Conservation (phyloP, 169 alveolate species). For the Plasmodium berghei region DNA sequence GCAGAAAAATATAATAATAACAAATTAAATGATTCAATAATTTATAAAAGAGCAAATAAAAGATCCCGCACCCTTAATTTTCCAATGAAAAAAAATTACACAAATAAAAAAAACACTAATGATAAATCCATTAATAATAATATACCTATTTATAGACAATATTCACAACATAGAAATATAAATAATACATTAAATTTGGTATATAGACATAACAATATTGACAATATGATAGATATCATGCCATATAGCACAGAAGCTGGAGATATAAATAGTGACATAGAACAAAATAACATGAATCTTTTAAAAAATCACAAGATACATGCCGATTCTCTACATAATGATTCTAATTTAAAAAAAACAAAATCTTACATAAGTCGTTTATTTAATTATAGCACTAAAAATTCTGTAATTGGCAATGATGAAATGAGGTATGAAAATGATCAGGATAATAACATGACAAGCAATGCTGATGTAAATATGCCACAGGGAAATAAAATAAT, state of each 20-base stretch:
- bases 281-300: background rate
- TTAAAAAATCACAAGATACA: background rate
- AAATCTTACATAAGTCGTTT: constrained; percentile 29
- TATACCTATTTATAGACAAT: no score
- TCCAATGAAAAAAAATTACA: no score
- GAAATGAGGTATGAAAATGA: background rate
- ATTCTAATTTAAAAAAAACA: constrained; percentile 8
- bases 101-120: no score
- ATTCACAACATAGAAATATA: no score
- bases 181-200: no score
- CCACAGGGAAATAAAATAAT: background rate
- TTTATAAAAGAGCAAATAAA: no score
- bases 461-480: background rate
- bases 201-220: no score
- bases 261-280: background rate
- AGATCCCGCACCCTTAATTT: no score
- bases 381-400: constrained; percentile 28
- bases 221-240: no score
- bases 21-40: background rate
- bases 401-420: background rate
- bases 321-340: constrained; percentile 5
- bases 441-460: background rate
- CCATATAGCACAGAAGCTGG: no score
- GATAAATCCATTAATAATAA: no score
- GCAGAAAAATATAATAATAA: background rate